Base-by-base conservation (phyloP, 2,329 filamentous ascomycete genomes). In the Karstenula rhodostoma region DNA sequence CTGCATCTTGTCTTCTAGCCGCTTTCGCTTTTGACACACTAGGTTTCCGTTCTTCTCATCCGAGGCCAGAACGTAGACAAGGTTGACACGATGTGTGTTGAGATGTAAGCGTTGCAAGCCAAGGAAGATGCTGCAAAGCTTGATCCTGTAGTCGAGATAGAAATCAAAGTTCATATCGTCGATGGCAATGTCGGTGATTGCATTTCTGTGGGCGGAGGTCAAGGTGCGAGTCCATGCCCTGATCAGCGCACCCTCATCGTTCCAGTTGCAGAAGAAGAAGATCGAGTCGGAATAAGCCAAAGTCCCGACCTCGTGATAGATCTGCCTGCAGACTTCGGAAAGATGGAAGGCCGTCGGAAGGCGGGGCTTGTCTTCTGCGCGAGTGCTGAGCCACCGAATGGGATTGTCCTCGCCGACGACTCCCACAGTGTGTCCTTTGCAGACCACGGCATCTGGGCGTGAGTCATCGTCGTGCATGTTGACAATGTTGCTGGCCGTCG, bases 291-390 rank as follows among this genome's bases (percentile, higher is more conserved):
- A 8, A 27, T 55, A 51, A 1, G 23, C 56, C 17, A 57, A n/a
- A 1, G 25, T 57, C 1, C 67, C 48, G 23, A 60, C 59, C 29
- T 67, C 64, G 10, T 59, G 27, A 17, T 64, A 56, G 1, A 63
- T 50, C 35, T 67, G 64, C 12, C 59, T 58, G 40, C 58, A 64
- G 0, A 59, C 56, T 43, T 47, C 40, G 3, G 40, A 29, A 5
- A 55, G 40, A n/a, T 55, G 52, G n/a, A 55, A 47, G 2, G 40
- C 42, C 8, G 52, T 5, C 1, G 17, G 53, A 9, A 32, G 29
- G 29, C 29, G 29, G 51, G n/a, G 9, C 33, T 29, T 53, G 15
- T 43, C 37, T 53, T 32, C 17, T 4, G 29, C 15, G 19, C 7
- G 12, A 29, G 37, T 27, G 9, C n/a, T 25, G 35, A 40, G 33